Evolutionary conservation across 1,139 yeast species (phyloP).

Genomic region (Candida sp.): DNA sequence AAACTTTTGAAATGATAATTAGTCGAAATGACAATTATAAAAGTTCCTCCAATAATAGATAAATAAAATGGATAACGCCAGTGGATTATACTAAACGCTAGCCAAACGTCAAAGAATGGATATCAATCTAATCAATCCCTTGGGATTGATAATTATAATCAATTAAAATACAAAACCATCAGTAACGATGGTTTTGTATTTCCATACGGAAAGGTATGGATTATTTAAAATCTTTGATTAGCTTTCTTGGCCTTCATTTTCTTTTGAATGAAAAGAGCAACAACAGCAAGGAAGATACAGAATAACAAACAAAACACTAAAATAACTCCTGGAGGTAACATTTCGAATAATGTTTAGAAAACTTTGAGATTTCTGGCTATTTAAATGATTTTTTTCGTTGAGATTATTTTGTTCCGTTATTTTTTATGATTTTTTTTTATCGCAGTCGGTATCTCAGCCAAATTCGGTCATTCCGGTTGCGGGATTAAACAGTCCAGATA

Average conservation of each 20-base stretch:
- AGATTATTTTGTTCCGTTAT: not conserved
- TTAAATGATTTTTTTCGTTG: not conserved
- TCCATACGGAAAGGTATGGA: not conserved
- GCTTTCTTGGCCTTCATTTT: constrained; percentile 41
- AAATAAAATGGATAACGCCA: constrained; percentile 10
- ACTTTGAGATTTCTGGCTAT: not conserved
- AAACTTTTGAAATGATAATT: no score
- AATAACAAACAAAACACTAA: constrained; percentile 46
- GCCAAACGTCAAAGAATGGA: no score
- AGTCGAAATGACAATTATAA: constrained; percentile 9
- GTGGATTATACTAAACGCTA: not conserved
- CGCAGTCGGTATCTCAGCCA: no score
- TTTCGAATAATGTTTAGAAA: constrained; percentile 12
- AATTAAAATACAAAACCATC: no score
- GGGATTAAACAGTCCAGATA: not conserved
- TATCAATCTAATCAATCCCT: no score
- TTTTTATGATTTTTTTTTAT: no score
- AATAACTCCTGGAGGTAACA: constrained; percentile 53
- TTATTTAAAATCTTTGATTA: constrained; percentile 44
- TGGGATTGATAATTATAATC: no score
- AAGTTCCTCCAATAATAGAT: constrained; percentile 18
- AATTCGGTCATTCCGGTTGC: not conserved
- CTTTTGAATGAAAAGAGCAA: constrained; percentile 35
- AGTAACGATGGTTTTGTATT: no score
- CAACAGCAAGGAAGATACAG: constrained; percentile 36